These are phyloP conservation scores for Cutaneotrichosporon sp. DNA, from an alignment of 1,284 basidiomycete genomes.

Conservation along the genomic window DNA sequence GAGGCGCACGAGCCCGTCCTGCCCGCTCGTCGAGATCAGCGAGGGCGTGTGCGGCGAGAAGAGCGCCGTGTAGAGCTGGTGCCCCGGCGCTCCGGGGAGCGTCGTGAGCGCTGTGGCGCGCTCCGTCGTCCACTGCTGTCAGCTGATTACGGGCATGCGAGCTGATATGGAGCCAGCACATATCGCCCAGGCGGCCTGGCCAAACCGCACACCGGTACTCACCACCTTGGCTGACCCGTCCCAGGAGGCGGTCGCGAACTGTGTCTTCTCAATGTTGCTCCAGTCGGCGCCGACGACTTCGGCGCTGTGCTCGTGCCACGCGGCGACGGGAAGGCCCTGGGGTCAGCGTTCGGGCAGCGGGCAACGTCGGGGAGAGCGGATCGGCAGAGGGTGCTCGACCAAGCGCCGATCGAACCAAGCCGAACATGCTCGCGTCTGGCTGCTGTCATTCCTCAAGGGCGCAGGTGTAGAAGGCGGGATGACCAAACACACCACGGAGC, in stretches of 20 bases:
- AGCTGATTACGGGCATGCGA: no score
- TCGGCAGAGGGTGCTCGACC: no score
- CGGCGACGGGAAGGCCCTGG: slow-evolving; percentile 67
- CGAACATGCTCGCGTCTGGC: no score
- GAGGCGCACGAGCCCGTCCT: slow-evolving; percentile 77
- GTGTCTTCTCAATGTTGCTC: slow-evolving; percentile 91
- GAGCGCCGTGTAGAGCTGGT: slow-evolving; percentile 77
- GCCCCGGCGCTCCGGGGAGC: slow-evolving; percentile 62
- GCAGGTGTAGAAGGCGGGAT: no score
- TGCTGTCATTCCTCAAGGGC: no score
- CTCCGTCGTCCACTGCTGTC: slow-evolving; percentile 78
- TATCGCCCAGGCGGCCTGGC: no score
- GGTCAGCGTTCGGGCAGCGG: neutral
- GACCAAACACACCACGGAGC: no score
- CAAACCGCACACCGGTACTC: no score
- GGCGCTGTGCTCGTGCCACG: slow-evolving; percentile 89
- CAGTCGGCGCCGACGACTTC: slow-evolving; percentile 97
- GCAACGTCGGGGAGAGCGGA: no score
- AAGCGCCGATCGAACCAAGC: no score
- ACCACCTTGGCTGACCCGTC: slow-evolving; percentile 89
- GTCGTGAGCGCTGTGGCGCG: slow-evolving; percentile 74
- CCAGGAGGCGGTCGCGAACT: slow-evolving; percentile 88
- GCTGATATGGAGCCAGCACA: no score
- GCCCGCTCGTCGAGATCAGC: slow-evolving; percentile 76
- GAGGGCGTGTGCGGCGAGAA: slow-evolving; percentile 91